Percentiles rank a stretch among this genome's conserved stretches.
Conservation (phyloP, 306 rosid species). For the peach (Prunus persica) region Prunus_persica_NCBIv2 NC_034012.1:3543501-3544000, state of each 20-base stretch:
- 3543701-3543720: constrained; percentile 21
- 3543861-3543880: background rate
- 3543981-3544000: constrained; percentile 40
- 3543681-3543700: constrained; percentile 11
- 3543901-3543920: constrained; percentile 8
- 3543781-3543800: constrained; percentile 52
- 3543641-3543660: constrained; percentile 33
- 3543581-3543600: constrained; percentile 13
- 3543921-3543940: constrained; percentile 21
- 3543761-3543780: constrained; percentile 35
- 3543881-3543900: background rate
- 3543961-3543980: constrained; percentile 25
- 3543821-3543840: background rate
- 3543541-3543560: constrained; percentile 25
- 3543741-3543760: constrained; percentile 35
- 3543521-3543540: constrained; percentile 41
- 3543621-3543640: constrained; percentile 34
- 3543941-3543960: constrained; percentile 44
- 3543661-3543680: constrained; percentile 18
- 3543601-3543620: constrained; percentile 17
- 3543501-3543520: constrained; percentile 41
- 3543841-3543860: background rate
- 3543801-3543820: background rate
- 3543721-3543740: constrained; percentile 36
- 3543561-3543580: constrained; percentile 27